These are phyloP conservation scores for Pezicula rhizophila DNA, from an alignment of 2,329 filamentous ascomycete species.

Conservation along the genomic window DNA sequence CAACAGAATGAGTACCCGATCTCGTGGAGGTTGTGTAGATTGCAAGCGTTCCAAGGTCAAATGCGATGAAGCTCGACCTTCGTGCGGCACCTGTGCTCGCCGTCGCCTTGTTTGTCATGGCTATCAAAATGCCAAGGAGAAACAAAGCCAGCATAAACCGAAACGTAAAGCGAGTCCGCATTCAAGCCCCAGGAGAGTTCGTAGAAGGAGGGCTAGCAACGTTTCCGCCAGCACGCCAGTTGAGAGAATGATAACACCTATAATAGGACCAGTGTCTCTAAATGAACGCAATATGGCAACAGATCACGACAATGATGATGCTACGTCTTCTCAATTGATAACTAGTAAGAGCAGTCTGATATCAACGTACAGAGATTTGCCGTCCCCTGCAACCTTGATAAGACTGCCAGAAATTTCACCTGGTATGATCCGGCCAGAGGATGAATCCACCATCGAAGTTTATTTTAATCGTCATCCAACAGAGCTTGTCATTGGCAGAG, in stretches of 20 bases:
- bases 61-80: constrained; percentile 47
- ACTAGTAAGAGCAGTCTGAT: neutral
- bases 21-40: constrained; percentile 48
- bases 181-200: neutral
- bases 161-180: neutral
- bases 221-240: neutral
- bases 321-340: neutral
- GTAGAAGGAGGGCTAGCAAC: neutral
- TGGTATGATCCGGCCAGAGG: constrained; percentile 19
- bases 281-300: neutral
- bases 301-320: neutral
- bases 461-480: constrained; percentile 27
- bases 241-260: no score
- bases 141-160: neutral
- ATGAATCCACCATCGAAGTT: constrained; percentile 23
- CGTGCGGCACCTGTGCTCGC: constrained; percentile 29
- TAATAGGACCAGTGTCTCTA: no score
- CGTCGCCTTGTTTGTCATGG: constrained; percentile 26
- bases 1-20: constrained; percentile 7
- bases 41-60: constrained; percentile 64
- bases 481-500: constrained; percentile 25
- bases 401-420: constrained; percentile 18
- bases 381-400: neutral
- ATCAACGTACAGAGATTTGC: constrained; percentile 2
- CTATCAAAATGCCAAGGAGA: constrained; percentile 12